Percentiles rank a stretch among this genome's conserved stretches.
Evolutionary conservation across 805 yeast species (phyloP).

Genomic region (Zygotorulaspora florentina): DNA sequence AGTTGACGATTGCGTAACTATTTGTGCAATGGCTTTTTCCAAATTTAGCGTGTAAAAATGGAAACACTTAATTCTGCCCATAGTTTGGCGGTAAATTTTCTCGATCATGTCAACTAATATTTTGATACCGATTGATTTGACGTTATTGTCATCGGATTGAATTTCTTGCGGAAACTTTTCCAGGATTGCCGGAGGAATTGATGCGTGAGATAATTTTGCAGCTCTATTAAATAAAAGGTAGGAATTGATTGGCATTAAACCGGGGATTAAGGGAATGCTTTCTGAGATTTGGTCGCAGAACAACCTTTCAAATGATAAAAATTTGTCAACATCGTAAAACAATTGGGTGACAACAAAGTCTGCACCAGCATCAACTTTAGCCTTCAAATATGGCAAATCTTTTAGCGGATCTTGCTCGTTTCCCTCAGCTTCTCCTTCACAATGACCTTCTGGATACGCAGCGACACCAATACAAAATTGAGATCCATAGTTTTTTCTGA

Average conservation of each 20-base stretch:
- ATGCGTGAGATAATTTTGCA: conserved; percentile 82
- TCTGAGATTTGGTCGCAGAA: conserved; percentile 42
- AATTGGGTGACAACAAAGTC: conserved; percentile 88
- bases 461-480: conserved; percentile 95
- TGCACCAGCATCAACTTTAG: conserved; percentile 91
- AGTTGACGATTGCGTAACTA: conserved; percentile 59
- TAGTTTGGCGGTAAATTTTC: conserved; percentile 48
- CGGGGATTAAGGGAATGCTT: conserved; percentile 68
- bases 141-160: conserved; percentile 70
- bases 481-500: conserved; percentile 64
- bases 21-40: conserved; percentile 87
- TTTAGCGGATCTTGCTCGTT: conserved; percentile 57
- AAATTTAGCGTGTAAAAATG: conserved; percentile 91
- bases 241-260: conserved; percentile 88
- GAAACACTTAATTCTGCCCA: conserved; percentile 66
- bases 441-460: conserved; percentile 97
- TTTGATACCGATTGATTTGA: conserved; percentile 79
- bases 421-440: conserved; percentile 67
- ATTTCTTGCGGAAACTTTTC: conserved; percentile 51
- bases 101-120: conserved; percentile 61
- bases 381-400: conserved; percentile 77
- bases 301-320: conserved; percentile 56
- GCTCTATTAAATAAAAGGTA: conserved; percentile 80
- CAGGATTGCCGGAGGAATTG: conserved; percentile 58
- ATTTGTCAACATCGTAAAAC: conserved; percentile 82